phyloP scores from a whole-genome alignment of 2,329 filamentous ascomycete genomes.

The Colletotrichum cordylinicola region DNA sequence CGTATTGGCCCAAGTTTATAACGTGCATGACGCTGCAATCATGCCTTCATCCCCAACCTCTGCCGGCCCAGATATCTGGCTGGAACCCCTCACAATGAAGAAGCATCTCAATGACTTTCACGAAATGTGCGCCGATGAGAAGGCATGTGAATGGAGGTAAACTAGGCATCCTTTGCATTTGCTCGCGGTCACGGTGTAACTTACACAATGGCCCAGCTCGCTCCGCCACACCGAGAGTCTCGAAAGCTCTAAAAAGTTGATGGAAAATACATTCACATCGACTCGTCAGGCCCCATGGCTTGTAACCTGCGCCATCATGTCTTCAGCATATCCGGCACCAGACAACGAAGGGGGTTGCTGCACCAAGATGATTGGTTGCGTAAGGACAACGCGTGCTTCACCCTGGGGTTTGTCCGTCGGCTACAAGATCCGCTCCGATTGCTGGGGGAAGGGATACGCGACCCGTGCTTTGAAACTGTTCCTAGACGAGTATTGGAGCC shows the following conservation, averaged over 20 bases:
- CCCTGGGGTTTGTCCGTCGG: neutral
- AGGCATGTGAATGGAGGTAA: slow-evolving; percentile 1
- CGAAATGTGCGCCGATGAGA: neutral
- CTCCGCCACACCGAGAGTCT: neutral
- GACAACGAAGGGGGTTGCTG: neutral
- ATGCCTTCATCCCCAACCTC: neutral
- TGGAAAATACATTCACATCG: neutral
- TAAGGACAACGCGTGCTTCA: neutral
- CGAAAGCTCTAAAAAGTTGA: neutral
- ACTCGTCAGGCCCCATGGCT: neutral
- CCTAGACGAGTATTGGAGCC: neutral
- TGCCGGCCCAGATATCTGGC: neutral
- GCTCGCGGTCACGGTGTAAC: neutral
- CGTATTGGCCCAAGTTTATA: neutral
- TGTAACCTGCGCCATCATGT: neutral
- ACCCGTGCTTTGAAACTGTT: neutral
- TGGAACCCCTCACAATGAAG: neutral
- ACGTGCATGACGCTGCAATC: neutral
- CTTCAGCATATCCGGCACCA: neutral
- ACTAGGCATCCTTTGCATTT: neutral
- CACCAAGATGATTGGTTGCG: neutral
- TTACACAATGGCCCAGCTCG: neutral
- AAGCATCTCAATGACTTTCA: neutral
- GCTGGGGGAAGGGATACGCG: neutral
- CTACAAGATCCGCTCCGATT: slow-evolving; percentile 2